Conservation (phyloP, 352 stramenopile species). For the Chloridella minuta region DNA sequence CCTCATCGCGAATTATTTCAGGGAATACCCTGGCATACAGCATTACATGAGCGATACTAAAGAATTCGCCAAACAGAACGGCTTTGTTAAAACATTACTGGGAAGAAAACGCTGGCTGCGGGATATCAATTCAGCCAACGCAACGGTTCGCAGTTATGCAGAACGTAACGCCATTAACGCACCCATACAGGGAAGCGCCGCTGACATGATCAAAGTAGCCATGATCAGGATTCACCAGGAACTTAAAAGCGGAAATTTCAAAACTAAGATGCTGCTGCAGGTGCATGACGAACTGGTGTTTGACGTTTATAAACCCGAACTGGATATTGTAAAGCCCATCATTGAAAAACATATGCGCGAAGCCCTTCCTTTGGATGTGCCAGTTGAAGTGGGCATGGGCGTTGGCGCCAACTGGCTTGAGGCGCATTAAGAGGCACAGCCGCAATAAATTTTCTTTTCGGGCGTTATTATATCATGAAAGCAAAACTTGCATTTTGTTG, state of each 20-base stretch:
- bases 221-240: background rate
- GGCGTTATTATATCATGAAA: too few species aligned
- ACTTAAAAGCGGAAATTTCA: background rate
- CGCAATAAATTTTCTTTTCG: too few species aligned
- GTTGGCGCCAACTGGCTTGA: background rate
- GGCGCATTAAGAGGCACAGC: too few species aligned
- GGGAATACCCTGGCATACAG: background rate
- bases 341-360: background rate
- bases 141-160: background rate
- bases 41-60: background rate
- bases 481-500: too few species aligned
- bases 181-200: background rate
- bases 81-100: background rate
- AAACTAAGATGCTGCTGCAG: background rate
- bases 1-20: background rate
- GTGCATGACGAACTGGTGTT: slow-evolving; percentile 3
- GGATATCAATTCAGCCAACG: background rate
- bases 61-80: background rate
- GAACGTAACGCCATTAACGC: background rate
- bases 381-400: background rate
- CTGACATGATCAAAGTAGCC: background rate
- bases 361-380: background rate
- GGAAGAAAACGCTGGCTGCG: background rate
- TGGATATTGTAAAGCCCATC: background rate
- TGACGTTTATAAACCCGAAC: background rate